Evolutionary conservation across 176 grass and related monocot species (phyloP).

Genomic region (Carex scoparia): DNA sequence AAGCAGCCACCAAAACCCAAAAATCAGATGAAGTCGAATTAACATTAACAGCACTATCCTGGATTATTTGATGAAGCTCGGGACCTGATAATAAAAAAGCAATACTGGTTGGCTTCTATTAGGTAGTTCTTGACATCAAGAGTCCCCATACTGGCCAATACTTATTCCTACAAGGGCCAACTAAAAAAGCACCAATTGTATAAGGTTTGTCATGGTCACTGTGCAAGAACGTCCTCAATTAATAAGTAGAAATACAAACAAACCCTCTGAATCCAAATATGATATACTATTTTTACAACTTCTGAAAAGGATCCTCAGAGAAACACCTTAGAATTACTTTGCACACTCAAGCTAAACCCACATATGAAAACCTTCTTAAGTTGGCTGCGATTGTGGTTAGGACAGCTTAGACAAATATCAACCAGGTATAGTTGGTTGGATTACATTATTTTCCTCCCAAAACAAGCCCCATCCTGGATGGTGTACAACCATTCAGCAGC

Average conservation of each 20-base stretch:
- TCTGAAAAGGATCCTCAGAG: not conserved
- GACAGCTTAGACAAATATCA: not conserved
- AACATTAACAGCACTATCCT: conserved; percentile 76
- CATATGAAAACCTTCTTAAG: not conserved
- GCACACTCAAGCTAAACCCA: not conserved
- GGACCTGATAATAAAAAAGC: conserved; percentile 50
- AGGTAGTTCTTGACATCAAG: not conserved
- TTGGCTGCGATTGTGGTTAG: not conserved
- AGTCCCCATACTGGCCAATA: not conserved
- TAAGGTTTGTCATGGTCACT: not conserved
- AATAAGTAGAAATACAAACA: not conserved
- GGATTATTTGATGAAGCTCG: conserved; percentile 55
- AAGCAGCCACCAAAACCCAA: conserved; percentile 95
- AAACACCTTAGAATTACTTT: not conserved
- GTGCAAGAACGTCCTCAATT: not conserved
- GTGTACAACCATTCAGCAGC: not conserved
- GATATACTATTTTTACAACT: not conserved
- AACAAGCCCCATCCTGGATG: not conserved
- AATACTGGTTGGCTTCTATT: not conserved
- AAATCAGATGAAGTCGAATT: conserved; percentile 74
- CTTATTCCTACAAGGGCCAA: not conserved
- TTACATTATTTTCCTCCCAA: not conserved
- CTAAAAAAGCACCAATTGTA: not conserved
- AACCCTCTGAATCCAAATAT: not conserved
- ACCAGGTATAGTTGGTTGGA: not conserved